Conservation (phyloP, 2,329 filamentous ascomycete genomes). For the Aspergillus sp. region DNA sequence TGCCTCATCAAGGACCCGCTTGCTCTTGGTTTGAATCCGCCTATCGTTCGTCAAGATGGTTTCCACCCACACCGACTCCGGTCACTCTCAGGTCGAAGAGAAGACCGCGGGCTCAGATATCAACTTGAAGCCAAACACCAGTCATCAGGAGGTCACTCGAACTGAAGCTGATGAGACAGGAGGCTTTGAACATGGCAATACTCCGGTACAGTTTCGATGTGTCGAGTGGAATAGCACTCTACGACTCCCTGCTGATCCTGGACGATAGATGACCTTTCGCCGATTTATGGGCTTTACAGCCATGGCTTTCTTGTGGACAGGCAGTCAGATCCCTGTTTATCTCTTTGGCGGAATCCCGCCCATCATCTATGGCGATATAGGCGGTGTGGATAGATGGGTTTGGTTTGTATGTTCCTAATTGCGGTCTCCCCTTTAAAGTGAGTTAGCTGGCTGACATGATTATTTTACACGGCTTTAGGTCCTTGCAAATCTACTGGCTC, state of each 20-base stretch:
- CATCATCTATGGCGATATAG: conserved; percentile 64
- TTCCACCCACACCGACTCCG: conserved; percentile 18
- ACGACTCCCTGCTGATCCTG: conserved; percentile 25
- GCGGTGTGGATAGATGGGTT: conserved; percentile 64
- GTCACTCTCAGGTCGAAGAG: conserved; percentile 31
- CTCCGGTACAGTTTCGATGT: conserved; percentile 40
- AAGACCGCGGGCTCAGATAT: conserved; percentile 32
- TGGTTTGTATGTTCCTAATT: conserved; percentile 56
- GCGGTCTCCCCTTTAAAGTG: not conserved
- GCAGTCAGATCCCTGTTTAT: conserved; percentile 63
- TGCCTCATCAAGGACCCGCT: not conserved
- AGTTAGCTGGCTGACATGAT: not conserved
- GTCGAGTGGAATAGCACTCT: not conserved
- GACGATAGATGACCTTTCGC: conserved; percentile 52
- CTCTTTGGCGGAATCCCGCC: conserved; percentile 57
- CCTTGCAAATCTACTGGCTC: conserved; percentile 57
- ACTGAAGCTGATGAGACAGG: conserved; percentile 51
- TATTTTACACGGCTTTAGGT: conserved; percentile 36
- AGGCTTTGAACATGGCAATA: conserved; percentile 44
- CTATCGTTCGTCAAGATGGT: conserved; percentile 8
- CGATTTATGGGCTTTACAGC: conserved; percentile 60
- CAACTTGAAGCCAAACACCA: conserved; percentile 36
- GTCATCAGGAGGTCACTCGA: conserved; percentile 54
- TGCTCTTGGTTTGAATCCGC: not conserved
- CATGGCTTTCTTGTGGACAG: conserved; percentile 66